Evolutionary conservation across 1,284 basidiomycete species (phyloP), one percentile per base, ranked within the genome.

Genomic region (Rhodotorula sp.): DNA sequence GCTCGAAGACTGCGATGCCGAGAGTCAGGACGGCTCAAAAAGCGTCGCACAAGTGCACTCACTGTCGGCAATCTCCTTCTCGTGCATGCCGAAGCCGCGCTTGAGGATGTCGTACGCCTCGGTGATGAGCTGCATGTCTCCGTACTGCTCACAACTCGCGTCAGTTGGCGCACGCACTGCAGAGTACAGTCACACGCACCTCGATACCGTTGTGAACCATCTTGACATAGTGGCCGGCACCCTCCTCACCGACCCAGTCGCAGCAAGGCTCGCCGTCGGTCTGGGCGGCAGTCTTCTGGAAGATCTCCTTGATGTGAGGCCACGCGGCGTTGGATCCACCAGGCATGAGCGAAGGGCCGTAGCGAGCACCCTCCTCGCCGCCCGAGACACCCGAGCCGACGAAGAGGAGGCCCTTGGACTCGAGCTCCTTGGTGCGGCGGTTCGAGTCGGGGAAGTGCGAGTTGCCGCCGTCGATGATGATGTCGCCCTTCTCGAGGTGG

Each of bases 61-160:
- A 72, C 71, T 65, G 72, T 89, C 88, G 69, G 92, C 90, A 76
- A 96, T 95, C 82, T 97, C 94, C 74, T 85, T 84, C 79, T 93
- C 91, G 51, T 80, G 68, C 72, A 96, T 85, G 74, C 89, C 92
- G 77, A 99, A 89, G 77, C 95, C 96, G 78, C 92, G 91, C 82
- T 95, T 96, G 81, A 99, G 89, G 82, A 99, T 97, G 81, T 98
- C 94, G 82, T 96, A 97, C 27, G 91, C 93, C 84, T 99, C 96
- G 76, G 93, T 91, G 78, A 99, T 99, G 81, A 99, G 85, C 83
- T 99, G 96, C 96, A 99, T 99, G 84, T 99, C 96, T 83, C 96
- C 96, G 83, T 99, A 99, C 83, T 76, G 59, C 52, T n/a, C 30
- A 7, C 20, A 20, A 17, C 27, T 20, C 29, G 30, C n/a, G n/a